Base-by-base conservation (phyloP, 306 rosid genomes). In the Casuarina glauca region DNA sequence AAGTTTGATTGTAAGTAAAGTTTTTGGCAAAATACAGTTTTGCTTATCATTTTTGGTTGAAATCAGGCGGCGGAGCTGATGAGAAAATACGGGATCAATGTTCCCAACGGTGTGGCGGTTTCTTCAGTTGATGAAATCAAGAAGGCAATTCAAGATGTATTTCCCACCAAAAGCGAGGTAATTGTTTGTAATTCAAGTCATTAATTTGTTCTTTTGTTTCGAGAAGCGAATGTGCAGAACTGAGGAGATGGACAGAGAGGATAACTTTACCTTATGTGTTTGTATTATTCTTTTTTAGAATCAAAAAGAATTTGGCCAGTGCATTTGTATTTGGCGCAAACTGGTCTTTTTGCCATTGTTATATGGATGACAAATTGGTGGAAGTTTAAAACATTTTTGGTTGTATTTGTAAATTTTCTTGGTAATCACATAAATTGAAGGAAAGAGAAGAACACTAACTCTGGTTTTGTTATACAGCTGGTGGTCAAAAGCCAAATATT, bases 61-160 rank as follows among this genome's bases (percentile, higher is more conserved):
- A 84, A 77, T 81, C 80, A 96, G 99, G 99, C 98, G 42, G 90
- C 99, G 19, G 96, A 90, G 73, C 78, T 96, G 88, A 96, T 96
- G 99, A 66, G 90, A 85, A 93, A 93, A 79, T 86, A 88, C 70
- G 99, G 98, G 49, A 80, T 90, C 83, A 91, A 93, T 81, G 97
- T 96, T 69, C 93, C 90, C 0, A 86, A 79, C 78, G 93, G 93
- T 61, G 57, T 73, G 5, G 93, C 85, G 2, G 86, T 72, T 44
- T 82, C 80, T 39, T 82, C 87, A 36, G 41, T 86, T 26, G 86
- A 86, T 73, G 87, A 89, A 81, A 70, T 82, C 46, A 89, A 72
- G 77, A 87, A 66, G 83, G 83, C 86, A n/a, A 77, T 96, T 72
- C 86, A 82, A 83, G 83, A 83, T 35, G 84, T 75, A 4, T 96